Evolutionary conservation across 1,139 yeast genomes (phyloP), one percentile per base, ranked within the genome.

Genomic region (Petasospora fabianii): DNA sequence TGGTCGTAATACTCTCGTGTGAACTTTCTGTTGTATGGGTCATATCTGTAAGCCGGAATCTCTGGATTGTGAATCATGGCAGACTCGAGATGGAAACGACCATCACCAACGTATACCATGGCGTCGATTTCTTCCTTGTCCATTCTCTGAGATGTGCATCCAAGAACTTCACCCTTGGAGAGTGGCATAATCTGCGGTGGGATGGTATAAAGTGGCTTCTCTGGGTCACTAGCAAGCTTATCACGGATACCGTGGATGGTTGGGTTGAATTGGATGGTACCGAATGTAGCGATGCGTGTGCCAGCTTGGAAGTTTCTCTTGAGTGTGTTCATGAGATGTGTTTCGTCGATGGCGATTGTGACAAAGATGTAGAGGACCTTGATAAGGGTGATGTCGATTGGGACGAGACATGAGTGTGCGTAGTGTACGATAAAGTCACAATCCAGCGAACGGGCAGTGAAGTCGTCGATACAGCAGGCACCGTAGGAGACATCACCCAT

Each of bases 401-500:
- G 98, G 1, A 92, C 97, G 36, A 92, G 69, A 63, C 99, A 92
- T 12, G 96, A 88, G 60, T 92, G 99, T 2, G 98, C 99, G 62
- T 92, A 92, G 63, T 94, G 99, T 11, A 92, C 88, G 42, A 92
- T 80, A 52, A 90, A 84, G 59, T 92, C 99, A 62, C 98, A 94
- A 39, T 85, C 96, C 32, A 92, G 65, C 0, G 97, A 81, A 44
- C 90, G 69, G 4, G 99, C 98, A 0, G 98, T 90, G 58, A 73
- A 92, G 59, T 92, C 99, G 59, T 92, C 99, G 38, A 92, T 88
- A 63, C 99, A 92, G 59, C 99, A 92, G 0, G 99, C 99, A 24
- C 99, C 99, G 56, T 92, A 92, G 0, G 97, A 87, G 1, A 92
- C 98, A 61, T 92, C 99, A 2, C 99, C 99, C 98, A 92, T 94